Evolutionary conservation across 495 filamentous ascomycete species (phyloP), one percentile per base, ranked within the genome.

Genomic region (Neurospora sp.): DNA sequence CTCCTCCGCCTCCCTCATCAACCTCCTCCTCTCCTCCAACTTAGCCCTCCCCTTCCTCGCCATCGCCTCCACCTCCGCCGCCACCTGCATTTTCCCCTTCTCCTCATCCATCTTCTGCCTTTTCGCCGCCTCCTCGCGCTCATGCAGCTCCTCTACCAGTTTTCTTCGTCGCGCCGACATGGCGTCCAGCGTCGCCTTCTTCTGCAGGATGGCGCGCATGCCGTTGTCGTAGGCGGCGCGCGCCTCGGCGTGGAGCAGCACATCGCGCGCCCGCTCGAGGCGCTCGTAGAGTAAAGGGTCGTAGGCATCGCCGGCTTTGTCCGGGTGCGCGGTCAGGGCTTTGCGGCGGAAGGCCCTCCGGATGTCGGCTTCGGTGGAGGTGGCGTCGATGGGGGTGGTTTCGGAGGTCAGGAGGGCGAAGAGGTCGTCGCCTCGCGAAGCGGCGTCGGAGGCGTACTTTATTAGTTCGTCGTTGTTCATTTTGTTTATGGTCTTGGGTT

Each of bases 251-350:
- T 77, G 77, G 73, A 80, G 75, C 31, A 86, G 80, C 62, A 31
- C 31, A 31, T 31, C 31, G 75, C 84, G 81, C 7, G 85, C 83
- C 31, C 82, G 81, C 75, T 84, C 84, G 77, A 86, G 82, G 5
- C 81, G 78, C 76, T 85, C 81, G 83, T 84, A 86, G 75, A 82
- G 78, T 16, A 74, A 79, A 11, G 84, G 76, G 74, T 86, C 84
- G 79, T 84, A 86, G 73, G 79, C 75, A 39, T 80, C 81, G 73
- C 83, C 80, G 2, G 84, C 81, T 75, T 85, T 85, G 82, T 86
- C 85, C n/a, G 85, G 85, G 69, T 86, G 85, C 54, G 85, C 81
- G n/a, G 85, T 86, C 10, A 86, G 78, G 1, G 82, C 83, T 69
- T 83, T 83, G 70, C 81, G 80, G 0, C 79, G 77, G 79, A 84